Conservation (phyloP, 2,329 filamentous ascomycete genomes). For the Westerdykella ornata region DNA sequence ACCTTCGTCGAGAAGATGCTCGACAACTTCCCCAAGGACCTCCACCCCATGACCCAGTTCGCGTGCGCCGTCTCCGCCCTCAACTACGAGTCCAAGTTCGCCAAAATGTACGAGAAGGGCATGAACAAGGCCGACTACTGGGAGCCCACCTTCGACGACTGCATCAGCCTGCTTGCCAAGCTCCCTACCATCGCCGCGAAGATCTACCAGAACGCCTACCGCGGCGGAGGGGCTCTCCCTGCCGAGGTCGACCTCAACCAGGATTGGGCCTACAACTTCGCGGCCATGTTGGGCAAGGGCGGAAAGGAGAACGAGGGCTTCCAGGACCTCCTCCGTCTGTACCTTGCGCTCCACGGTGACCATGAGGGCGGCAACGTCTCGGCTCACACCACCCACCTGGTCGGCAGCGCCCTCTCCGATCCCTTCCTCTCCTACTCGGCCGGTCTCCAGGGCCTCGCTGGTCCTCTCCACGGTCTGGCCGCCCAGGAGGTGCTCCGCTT, state of each 20-base stretch:
- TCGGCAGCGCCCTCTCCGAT: conserved; percentile 89
- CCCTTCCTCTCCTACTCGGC: conserved; percentile 95
- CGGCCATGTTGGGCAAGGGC: conserved; percentile 86
- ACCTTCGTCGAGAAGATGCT: conserved; percentile 80
- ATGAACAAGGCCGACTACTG: conserved; percentile 96
- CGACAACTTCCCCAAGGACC: conserved; percentile 77
- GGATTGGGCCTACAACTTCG: conserved; percentile 99
- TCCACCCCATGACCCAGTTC: conserved; percentile 98
- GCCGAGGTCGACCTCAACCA: conserved; percentile 72
- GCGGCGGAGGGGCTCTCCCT: conserved; percentile 64
- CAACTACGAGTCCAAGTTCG: conserved; percentile 90
- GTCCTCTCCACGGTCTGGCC: conserved; percentile 86
- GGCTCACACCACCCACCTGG: conserved; percentile 88
- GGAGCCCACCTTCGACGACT: conserved; percentile 96
- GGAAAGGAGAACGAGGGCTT: conserved; percentile 86
- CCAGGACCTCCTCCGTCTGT: conserved; percentile 88
- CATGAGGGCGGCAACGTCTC: conserved; percentile 98
- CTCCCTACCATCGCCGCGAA: conserved; percentile 93
- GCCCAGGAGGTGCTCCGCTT: conserved; percentile 96
- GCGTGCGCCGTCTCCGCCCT: conserved; percentile 92
- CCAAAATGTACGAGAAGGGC: conserved; percentile 84
- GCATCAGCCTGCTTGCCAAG: conserved; percentile 88
- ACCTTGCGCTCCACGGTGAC: conserved; percentile 93
- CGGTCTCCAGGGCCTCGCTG: conserved; percentile 88
- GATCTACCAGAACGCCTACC: conserved; percentile 90